Percentiles rank a stretch among this genome's conserved stretches.
phyloP scores from a whole-genome alignment of 1,284 basidiomycete species.

The Waitea zeae region DNA sequence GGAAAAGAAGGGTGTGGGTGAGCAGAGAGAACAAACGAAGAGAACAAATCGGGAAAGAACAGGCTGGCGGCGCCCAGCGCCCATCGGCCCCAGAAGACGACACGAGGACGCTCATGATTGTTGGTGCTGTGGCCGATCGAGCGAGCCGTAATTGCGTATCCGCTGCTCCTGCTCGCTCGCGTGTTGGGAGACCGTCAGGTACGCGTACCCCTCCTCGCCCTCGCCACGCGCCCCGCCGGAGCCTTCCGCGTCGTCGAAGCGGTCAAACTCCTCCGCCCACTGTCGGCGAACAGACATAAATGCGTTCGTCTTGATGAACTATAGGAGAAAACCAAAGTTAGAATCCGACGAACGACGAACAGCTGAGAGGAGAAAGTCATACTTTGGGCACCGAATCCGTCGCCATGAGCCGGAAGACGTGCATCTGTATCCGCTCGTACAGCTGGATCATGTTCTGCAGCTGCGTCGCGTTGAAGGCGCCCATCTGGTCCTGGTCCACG shows the following conservation, averaged over 20 bases:
- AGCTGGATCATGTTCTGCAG: slow-evolving; percentile 85
- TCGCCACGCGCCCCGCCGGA: slow-evolving; percentile 28
- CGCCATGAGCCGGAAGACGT: slow-evolving; percentile 95
- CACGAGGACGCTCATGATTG: too few relatives aligned
- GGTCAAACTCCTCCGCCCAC: slow-evolving; percentile 53
- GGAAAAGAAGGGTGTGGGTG: too few relatives aligned
- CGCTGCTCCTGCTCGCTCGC: slow-evolving; percentile 27
- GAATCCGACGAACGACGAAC: too few relatives aligned
- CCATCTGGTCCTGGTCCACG: slow-evolving; percentile 63
- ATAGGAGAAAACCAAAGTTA: slow-evolving; percentile 5
- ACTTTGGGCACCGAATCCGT: slow-evolving; percentile 96
- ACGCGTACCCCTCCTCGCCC: slow-evolving; percentile 62
- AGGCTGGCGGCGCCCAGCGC: too few relatives aligned
- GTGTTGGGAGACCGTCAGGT: slow-evolving; percentile 68
- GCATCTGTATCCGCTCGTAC: slow-evolving; percentile 92
- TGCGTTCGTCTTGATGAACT: slow-evolving; percentile 75
- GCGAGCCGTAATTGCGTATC: too few relatives aligned
- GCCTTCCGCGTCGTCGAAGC: slow-evolving; percentile 38
- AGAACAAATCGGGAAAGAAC: too few relatives aligned
- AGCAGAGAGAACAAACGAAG: too few relatives aligned
- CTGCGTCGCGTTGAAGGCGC: slow-evolving; percentile 80
- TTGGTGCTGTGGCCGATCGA: too few relatives aligned
- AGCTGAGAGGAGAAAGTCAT: slow-evolving; percentile 9
- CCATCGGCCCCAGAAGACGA: too few relatives aligned
- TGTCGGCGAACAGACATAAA: slow-evolving; percentile 54